Percentiles rank a stretch among this genome's conserved stretches.
Evolutionary conservation across 768 basidiomycete species (phyloP).

Genomic region (Leccinum incarnatum): DNA sequence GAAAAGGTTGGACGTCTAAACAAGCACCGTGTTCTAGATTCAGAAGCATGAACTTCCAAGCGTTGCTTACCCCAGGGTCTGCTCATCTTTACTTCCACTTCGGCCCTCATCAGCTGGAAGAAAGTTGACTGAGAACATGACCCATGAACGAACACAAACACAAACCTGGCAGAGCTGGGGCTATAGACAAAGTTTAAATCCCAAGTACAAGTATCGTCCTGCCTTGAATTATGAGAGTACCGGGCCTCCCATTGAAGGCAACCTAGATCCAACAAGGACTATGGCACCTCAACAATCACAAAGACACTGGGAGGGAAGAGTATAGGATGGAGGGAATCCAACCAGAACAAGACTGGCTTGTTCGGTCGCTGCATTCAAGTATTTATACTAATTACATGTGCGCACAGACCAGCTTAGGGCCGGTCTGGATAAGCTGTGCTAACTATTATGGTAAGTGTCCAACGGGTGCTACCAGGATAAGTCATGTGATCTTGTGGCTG

Average conservation of each 20-base stretch:
- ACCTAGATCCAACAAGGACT: too few species aligned
- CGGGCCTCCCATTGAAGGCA: slow-evolving; percentile 61
- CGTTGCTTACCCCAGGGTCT: slow-evolving; percentile 68
- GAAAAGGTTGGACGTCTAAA: slow-evolving; percentile 90
- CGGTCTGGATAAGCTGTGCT: too few species aligned
- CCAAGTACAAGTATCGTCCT: neutral
- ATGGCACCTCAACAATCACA: too few species aligned
- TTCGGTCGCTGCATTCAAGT: too few species aligned
- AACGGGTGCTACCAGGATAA: too few species aligned
- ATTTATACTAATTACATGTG: too few species aligned
- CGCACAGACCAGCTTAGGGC: too few species aligned
- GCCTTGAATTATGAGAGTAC: slow-evolving; percentile 50
- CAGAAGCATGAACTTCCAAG: neutral
- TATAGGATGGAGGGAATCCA: too few species aligned
- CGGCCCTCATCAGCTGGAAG: slow-evolving; percentile 79
- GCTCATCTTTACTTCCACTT: slow-evolving; percentile 88
- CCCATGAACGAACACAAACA: neutral
- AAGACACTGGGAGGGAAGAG: too few species aligned
- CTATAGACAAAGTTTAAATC: slow-evolving; percentile 25
- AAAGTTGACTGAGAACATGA: slow-evolving; percentile 2
- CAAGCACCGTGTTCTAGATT: slow-evolving; percentile 1
- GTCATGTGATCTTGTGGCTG: too few species aligned
- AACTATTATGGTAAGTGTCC: too few species aligned
- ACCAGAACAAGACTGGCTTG: too few species aligned
- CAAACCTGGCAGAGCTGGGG: slow-evolving; percentile 82